phyloP scores from a whole-genome alignment of 768 basidiomycete genomes.

The Boletus barrowsii region DNA sequence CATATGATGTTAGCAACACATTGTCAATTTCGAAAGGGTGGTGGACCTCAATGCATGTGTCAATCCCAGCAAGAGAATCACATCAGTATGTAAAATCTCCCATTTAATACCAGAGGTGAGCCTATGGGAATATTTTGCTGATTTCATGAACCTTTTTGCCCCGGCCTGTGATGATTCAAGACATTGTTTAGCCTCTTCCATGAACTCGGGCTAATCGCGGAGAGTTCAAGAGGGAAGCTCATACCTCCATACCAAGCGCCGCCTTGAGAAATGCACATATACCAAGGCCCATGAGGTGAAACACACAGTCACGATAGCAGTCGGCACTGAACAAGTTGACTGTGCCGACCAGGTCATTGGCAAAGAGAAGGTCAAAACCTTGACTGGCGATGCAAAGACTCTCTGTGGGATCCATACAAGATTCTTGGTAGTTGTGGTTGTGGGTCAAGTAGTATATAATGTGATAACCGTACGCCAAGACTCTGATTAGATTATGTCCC shows the following conservation, averaged over 20 bases:
- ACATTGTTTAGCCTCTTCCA: slow-evolving; percentile 60
- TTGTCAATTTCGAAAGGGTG: not conserved
- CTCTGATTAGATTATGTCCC: too few species aligned
- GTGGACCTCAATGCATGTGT: slow-evolving; percentile 66
- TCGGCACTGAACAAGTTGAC: slow-evolving; percentile 41
- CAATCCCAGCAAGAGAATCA: slow-evolving; percentile 65
- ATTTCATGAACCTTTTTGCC: slow-evolving; percentile 49
- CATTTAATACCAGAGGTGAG: slow-evolving; percentile 69
- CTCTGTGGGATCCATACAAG: slow-evolving; percentile 23
- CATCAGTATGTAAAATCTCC: slow-evolving; percentile 74
- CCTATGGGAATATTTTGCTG: slow-evolving; percentile 36
- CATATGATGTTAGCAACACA: slow-evolving; percentile 2
- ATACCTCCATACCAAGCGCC: slow-evolving; percentile 71
- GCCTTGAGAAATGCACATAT: slow-evolving; percentile 75
- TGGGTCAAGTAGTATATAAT: too few species aligned
- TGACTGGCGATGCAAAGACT: slow-evolving; percentile 34
- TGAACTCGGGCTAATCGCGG: slow-evolving; percentile 60
- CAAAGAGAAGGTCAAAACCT: slow-evolving; percentile 71
- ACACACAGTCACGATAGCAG: slow-evolving; percentile 48
- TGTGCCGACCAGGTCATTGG: slow-evolving; percentile 60
- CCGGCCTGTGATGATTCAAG: slow-evolving; percentile 60
- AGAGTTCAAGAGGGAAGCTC: not conserved
- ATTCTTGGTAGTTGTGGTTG: too few species aligned
- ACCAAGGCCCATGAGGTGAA: slow-evolving; percentile 71
- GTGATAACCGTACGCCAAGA: too few species aligned